Percentiles rank a stretch among this genome's conserved stretches.
Evolutionary conservation across 164 flowering plant species (phyloP).

Genomic region (Piper longum): DNA sequence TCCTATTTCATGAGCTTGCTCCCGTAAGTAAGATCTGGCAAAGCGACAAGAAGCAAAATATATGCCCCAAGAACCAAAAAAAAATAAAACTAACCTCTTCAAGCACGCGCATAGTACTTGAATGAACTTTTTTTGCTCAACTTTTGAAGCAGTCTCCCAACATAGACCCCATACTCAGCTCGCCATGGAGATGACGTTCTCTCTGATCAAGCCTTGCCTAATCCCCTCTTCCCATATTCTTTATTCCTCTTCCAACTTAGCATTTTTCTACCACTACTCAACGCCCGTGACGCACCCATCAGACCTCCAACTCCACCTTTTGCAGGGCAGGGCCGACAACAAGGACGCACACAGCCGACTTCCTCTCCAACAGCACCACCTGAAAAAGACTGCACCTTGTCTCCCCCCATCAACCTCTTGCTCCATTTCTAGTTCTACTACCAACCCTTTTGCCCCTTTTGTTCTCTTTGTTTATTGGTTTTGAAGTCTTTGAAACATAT

Average conservation of each 20-base stretch:
- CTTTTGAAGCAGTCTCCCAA: background rate
- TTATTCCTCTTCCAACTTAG: background rate
- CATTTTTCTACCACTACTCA: background rate
- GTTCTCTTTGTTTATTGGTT: background rate
- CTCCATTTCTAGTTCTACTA: background rate
- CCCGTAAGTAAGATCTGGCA: too few relatives aligned
- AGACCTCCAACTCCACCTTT: background rate
- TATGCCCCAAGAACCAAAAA: too few relatives aligned
- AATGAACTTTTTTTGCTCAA: background rate
- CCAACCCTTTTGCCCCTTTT: background rate
- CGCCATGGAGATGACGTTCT: background rate
- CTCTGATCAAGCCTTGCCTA: too few relatives aligned
- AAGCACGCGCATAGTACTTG: too few relatives aligned
- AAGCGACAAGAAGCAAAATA: too few relatives aligned
- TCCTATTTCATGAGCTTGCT: too few relatives aligned
- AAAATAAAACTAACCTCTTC: too few relatives aligned
- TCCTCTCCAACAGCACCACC: slow-evolving; percentile 17
- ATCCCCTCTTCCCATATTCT: too few relatives aligned
- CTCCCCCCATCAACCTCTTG: background rate
- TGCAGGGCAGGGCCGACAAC: slow-evolving; percentile 28
- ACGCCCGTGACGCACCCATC: background rate
- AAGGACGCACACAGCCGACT: slow-evolving; percentile 52
- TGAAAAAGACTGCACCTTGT: slow-evolving; percentile 32
- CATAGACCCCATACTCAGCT: background rate
- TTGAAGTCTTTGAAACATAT: background rate